These are phyloP conservation scores for Basidioascus undulatus DNA, from an alignment of 768 basidiomycete species.

Conservation along the genomic window DNA sequence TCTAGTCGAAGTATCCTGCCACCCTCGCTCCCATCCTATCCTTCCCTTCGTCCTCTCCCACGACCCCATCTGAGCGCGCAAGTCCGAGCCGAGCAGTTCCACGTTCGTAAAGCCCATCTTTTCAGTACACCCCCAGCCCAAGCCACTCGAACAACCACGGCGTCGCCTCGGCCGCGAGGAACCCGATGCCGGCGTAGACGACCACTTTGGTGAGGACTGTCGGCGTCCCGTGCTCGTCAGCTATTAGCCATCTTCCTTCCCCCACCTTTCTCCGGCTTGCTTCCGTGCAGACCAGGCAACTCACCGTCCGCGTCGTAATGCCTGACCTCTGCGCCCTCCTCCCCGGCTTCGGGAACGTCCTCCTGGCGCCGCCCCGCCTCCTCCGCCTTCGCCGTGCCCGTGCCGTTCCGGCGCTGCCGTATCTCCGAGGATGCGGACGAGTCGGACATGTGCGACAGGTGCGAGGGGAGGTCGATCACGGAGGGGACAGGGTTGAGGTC, in stretches of 20 bases:
- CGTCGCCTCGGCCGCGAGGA: slow-evolving; percentile 34
- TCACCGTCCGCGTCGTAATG: slow-evolving; percentile 72
- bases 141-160: slow-evolving; percentile 22
- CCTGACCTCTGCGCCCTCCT: slow-evolving; percentile 22
- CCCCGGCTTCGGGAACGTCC: not conserved
- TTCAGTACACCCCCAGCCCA: too few species aligned
- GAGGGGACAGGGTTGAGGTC: slow-evolving; percentile 49
- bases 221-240: slow-evolving; percentile 1
- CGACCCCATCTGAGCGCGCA: too few species aligned
- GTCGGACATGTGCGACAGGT: slow-evolving; percentile 1
- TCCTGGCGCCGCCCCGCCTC: not conserved
- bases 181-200: slow-evolving; percentile 67
- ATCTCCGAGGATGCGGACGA: not conserved
- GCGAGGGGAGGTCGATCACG: slow-evolving; percentile 48
- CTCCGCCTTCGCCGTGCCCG: not conserved
- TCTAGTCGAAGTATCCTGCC: too few species aligned
- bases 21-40: too few species aligned
- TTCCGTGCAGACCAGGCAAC: slow-evolving; percentile 9
- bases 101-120: too few species aligned
- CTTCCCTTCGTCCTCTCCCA: too few species aligned
- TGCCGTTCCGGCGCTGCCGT: not conserved
- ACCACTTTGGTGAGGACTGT: slow-evolving; percentile 70
- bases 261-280: not conserved
- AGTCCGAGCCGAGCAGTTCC: too few species aligned
- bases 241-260: not conserved